Percentiles rank a stretch among this genome's conserved stretches.
These are phyloP conservation scores for Climacium dendroides DNA, from an alignment of 225 moss, liverwort and hornwort species.

Conservation along the genomic window DNA sequence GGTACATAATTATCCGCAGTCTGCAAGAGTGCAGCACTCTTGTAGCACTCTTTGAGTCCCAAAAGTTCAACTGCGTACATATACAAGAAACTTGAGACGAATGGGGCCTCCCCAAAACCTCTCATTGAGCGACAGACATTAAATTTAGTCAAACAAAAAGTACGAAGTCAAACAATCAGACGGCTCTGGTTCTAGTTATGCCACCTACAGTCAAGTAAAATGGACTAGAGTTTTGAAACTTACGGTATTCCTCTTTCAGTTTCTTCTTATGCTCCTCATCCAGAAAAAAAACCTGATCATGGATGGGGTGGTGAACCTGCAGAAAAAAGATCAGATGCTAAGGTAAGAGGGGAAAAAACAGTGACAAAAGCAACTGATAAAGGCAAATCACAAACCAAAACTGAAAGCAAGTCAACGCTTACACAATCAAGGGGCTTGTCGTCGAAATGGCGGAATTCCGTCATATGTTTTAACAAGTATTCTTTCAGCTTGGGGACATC, in stretches of 20 bases:
- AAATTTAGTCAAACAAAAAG: not conserved
- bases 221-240: not conserved
- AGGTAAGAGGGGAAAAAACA: not conserved
- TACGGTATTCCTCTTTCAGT: constrained; percentile 56
- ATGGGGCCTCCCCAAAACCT: not conserved
- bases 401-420: not conserved
- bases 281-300: constrained; percentile 53
- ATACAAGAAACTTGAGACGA: not conserved
- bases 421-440: constrained; percentile 26
- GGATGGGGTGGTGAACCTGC: constrained; percentile 51
- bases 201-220: not conserved
- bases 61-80: not conserved
- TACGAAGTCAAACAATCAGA: not conserved
- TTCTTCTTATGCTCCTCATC: constrained; percentile 50
- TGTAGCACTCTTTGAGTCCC: not conserved
- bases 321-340: not conserved
- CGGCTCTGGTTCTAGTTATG: not conserved
- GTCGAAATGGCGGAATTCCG: constrained; percentile 36
- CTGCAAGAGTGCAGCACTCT: not conserved
- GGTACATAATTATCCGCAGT: not conserved
- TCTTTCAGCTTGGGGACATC: constrained; percentile 55
- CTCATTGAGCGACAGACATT: not conserved
- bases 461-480: constrained; percentile 26
- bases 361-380: not conserved
- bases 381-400: not conserved